Base-by-base conservation (phyloP, 805 yeast species). In the Starmerella bombi region DNA sequence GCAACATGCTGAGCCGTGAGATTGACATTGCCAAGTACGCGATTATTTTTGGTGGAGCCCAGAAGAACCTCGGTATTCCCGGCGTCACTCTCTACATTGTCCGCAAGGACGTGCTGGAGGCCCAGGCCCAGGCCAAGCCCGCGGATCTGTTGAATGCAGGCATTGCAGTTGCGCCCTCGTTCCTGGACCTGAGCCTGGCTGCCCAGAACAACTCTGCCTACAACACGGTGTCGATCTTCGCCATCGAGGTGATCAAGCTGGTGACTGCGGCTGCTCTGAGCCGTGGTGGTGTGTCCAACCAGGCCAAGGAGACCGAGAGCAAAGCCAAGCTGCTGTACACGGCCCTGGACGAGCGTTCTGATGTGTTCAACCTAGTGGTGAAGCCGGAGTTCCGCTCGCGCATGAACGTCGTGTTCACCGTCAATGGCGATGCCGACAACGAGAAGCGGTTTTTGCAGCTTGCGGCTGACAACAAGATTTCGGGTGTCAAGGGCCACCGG, bases 21-120 rank as follows among this genome's bases (percentile, higher is more conserved):
- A 60, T 91, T 37, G 95, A 88, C 54, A 79, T 91, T 32, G 65
- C 81, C 41, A 77, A 82, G 60, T 88, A 74, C 57, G 97, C 95
- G 38, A 65, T 85, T 21, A 77, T 91, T 46, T 77, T 86, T 74
- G 98, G 95, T 16, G 99, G 99, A 48, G 99, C 97, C 21, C 99
- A 91, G 64, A 91, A 91, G 64, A 91, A 91, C 60, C 84, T 91
- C 57, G 98, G 99, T 41, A 66, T 91, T 56, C 96, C 99, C 8
- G 98, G 99, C 29, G 73, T 91, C 49, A 80, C 96, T 14, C 70
- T 91, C 47, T 88, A 85, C 60, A 88, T 91, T 54, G 77, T 86
- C 61, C 84, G 82, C 62, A 88, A 85, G 59, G 57, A 77, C 1
- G 69, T 91, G 41, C 63, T 91, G 21, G 80, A 75, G 21, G 46